These are phyloP conservation scores for Rutstroemia sp. DNA, from an alignment of 2,329 filamentous ascomycete species.

Conservation along the genomic window DNA sequence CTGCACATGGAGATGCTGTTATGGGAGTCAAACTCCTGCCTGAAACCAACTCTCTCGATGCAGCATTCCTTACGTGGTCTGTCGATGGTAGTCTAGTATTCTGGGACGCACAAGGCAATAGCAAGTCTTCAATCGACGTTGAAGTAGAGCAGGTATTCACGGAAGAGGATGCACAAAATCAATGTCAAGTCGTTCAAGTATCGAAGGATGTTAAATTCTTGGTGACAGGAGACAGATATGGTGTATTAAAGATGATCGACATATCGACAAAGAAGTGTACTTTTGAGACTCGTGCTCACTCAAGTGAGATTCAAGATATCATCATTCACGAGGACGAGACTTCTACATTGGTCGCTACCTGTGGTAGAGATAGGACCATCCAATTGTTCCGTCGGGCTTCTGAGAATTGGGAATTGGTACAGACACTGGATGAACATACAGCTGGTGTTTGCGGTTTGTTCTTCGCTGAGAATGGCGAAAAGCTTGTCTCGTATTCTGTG, in stretches of 20 bases:
- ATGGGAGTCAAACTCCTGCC: conserved; percentile 65
- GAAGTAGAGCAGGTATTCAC: conserved; percentile 57
- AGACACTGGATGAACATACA: conserved; percentile 88
- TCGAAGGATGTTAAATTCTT: conserved; percentile 58
- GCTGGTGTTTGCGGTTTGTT: conserved; percentile 75
- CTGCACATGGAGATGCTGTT: conserved; percentile 57
- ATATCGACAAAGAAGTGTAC: conserved; percentile 49
- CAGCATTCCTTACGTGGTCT: conserved; percentile 86
- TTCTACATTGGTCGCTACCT: conserved; percentile 66
- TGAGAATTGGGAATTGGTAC: conserved; percentile 66
- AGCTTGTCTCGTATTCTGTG: conserved; percentile 75
- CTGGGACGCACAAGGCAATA: conserved; percentile 69
- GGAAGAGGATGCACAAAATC: conserved; percentile 47
- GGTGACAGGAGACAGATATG: conserved; percentile 78
- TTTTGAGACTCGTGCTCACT: conserved; percentile 77
- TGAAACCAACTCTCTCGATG: conserved; percentile 50
- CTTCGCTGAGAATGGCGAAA: conserved; percentile 60
- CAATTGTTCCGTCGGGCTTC: conserved; percentile 67
- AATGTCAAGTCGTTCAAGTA: conserved; percentile 51
- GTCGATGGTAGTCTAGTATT: conserved; percentile 71
- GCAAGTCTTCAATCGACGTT: conserved; percentile 56
- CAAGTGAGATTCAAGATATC: conserved; percentile 77
- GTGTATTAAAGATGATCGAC: conserved; percentile 69
- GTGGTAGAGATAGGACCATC: conserved; percentile 82
- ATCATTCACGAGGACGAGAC: conserved; percentile 58